Evolutionary conservation across 805 yeast genomes (phyloP).

Genomic region (Teunomyces gatunensis): DNA sequence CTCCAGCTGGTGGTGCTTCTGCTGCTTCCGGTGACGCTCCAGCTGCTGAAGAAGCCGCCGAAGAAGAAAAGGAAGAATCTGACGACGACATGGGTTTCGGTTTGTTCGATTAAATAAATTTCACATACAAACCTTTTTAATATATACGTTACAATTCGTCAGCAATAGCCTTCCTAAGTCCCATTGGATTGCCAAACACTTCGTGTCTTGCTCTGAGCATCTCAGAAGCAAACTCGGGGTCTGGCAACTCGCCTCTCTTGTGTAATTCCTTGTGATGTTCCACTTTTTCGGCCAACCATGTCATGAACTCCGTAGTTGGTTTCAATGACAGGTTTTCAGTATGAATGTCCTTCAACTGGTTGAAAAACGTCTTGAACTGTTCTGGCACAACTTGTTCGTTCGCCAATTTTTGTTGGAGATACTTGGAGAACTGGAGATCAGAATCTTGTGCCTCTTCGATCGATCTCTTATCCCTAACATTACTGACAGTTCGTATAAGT

Average conservation of each 20-base stretch:
- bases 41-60: constrained; percentile 26
- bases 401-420: constrained; percentile 34
- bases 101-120: constrained; percentile 26
- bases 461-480: constrained; percentile 14
- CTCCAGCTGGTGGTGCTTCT: constrained; percentile 25
- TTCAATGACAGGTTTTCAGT: constrained; percentile 23
- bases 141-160: constrained; percentile 43
- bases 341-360: constrained; percentile 32
- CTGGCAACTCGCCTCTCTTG: constrained; percentile 30
- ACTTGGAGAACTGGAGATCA: constrained; percentile 32
- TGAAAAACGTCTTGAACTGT: constrained; percentile 11
- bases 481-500: constrained; percentile 11
- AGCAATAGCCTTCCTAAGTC: constrained; percentile 55
- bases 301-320: constrained; percentile 45
- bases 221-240: constrained; percentile 36
- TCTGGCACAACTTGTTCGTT: constrained; percentile 12
- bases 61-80: constrained; percentile 24
- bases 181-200: constrained; percentile 78
- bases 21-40: constrained; percentile 25
- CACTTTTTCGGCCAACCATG: constrained; percentile 58
- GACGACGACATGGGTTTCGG: constrained; percentile 32
- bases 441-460: constrained; percentile 17
- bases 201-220: constrained; percentile 51
- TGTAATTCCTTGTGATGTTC: constrained; percentile 22
- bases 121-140: constrained; percentile 2